Percentiles rank a stretch among this genome's conserved stretches.
Conservation (phyloP, 306 rosid species). For the Gynostemma pentaphyllum region DNA sequence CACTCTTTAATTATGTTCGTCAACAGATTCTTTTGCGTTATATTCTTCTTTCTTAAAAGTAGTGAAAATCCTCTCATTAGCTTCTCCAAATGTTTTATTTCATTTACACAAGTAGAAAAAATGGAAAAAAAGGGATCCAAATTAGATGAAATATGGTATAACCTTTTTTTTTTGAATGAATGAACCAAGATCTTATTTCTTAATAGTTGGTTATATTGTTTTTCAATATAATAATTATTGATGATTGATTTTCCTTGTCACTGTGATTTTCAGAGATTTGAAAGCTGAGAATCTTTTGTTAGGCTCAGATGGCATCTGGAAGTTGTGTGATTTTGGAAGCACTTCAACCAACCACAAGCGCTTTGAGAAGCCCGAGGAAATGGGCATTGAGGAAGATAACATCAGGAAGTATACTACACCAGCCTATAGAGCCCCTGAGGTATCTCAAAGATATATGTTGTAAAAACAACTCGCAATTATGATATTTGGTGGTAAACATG, state of each 20-base stretch:
- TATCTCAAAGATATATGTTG: slow-evolving; percentile 15
- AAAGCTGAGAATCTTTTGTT: slow-evolving; percentile 81
- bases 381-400: slow-evolving; percentile 98
- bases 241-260: not conserved
- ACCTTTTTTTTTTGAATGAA: not conserved
- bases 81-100: too few relatives aligned
- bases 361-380: slow-evolving; percentile 90
- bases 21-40: too few relatives aligned
- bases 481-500: not conserved
- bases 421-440: slow-evolving; percentile 98
- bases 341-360: slow-evolving; percentile 85
- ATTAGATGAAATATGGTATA: not conserved
- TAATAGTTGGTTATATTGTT: not conserved
- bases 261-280: slow-evolving; percentile 54
- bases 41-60: too few relatives aligned
- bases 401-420: slow-evolving; percentile 98
- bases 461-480: not conserved
- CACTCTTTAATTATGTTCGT: too few relatives aligned
- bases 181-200: not conserved
- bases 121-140: too few relatives aligned
- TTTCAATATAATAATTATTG: not conserved
- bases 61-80: too few relatives aligned
- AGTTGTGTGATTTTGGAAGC: slow-evolving; percentile 97
- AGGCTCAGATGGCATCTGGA: slow-evolving; percentile 82
- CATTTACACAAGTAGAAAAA: too few relatives aligned